Base-by-base conservation (phyloP, 768 basidiomycete genomes). In the Kwoniella sp. region DNA sequence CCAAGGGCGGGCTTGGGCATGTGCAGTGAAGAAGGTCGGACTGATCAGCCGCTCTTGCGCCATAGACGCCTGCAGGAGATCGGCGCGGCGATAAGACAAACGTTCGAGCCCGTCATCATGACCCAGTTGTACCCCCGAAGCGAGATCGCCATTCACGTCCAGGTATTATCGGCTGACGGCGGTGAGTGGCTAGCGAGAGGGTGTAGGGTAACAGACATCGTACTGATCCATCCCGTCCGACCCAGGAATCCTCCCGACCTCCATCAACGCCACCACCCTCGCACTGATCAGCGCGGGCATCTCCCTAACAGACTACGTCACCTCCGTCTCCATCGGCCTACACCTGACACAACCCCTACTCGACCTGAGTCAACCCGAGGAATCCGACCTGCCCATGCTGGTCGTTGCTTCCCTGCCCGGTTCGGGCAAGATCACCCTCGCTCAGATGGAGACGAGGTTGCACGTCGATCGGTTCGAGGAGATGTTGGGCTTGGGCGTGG, bases 41-140 rank as follows among this genome's bases (percentile, higher is more conserved):
- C 31, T 34, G 45, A 46, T 47, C 32, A 12, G 46, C 26, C 38
- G 7, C 17, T 20, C 25, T 10, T 15, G 12, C 23, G 19, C 34
- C 39, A 4, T 40, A 93, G 92, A 75, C 89, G 90, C 14, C 80
- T 88, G 57, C 78, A 87, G 56, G 95, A 99, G 76, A 79, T 95
- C 58, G 87, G 86, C 10, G 79, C 88, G 2, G 83, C 85, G 20
- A 84, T 98, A 57, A 88, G 89, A 76, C 84, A 88, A 26, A 98
- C 95, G 0, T 98, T 99, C 70, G 93, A 98, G 69, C 90, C 92
- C 34, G 89, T 93, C 49, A 82, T 99, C 20, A 87, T 90, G 70
- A 86, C 87, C 6, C 81, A 80, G 55, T 81, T 99, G 40, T 96
- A 95, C 76, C 93, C 93, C 19, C 84, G 95, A 42, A 88, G 88